A percentile compares a stretch with the other conserved stretches of the same genome.
Evolutionary conservation across 2,329 filamentous ascomycete species (phyloP).

Genomic region (Xylaria sp.): DNA sequence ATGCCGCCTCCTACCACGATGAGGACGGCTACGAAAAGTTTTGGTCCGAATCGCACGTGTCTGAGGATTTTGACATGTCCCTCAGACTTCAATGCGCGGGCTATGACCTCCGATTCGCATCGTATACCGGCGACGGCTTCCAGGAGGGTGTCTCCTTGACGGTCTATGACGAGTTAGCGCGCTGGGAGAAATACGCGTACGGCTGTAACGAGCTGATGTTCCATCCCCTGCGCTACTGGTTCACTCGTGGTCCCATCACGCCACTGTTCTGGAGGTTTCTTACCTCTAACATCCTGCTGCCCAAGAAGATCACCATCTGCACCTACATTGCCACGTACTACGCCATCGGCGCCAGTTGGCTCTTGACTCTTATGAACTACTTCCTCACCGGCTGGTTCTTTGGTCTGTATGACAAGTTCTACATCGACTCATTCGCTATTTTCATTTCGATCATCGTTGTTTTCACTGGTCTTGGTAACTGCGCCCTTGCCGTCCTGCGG

Average conservation of each 20-base stretch:
- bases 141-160: conserved; percentile 83
- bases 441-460: conserved; percentile 39
- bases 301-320: conserved; percentile 74
- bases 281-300: conserved; percentile 72
- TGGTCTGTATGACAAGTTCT: conserved; percentile 57
- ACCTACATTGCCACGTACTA: conserved; percentile 83
- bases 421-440: conserved; percentile 59
- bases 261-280: conserved; percentile 76
- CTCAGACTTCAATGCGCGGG: conserved; percentile 73
- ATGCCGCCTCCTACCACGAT: conserved; percentile 67
- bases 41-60: conserved; percentile 80
- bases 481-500: conserved; percentile 58
- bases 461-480: conserved; percentile 38
- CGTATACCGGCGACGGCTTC: conserved; percentile 76
- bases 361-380: conserved; percentile 74
- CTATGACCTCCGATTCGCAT: conserved; percentile 72
- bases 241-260: conserved; percentile 74
- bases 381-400: conserved; percentile 73
- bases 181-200: conserved; percentile 88
- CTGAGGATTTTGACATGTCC: conserved; percentile 82
- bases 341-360: conserved; percentile 75
- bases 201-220: conserved; percentile 83
- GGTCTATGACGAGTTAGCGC: conserved; percentile 80
- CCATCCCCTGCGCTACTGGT: conserved; percentile 75
- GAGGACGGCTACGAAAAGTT: conserved; percentile 76